Evolutionary conservation across 2,329 filamentous ascomycete genomes (phyloP), one percentile per base, ranked within the genome.

Genomic region (Hymenoscyphus salicellus): DNA sequence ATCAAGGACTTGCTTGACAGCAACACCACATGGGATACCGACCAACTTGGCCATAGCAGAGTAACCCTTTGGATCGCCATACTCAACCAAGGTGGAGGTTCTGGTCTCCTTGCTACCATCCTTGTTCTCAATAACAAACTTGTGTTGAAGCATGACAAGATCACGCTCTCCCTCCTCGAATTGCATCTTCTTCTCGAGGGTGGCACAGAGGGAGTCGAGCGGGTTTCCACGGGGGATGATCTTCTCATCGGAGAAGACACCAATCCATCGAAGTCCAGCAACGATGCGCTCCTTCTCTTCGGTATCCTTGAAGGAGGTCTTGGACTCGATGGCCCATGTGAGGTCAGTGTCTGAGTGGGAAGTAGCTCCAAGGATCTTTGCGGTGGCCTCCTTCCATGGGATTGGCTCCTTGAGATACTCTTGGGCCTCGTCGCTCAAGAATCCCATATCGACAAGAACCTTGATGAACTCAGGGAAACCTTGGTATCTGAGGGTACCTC

Each of bases 101-200:
- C 89, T 83, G 55, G 88, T 92, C 81, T 96, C 87, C 77, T 84
- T 86, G 75, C 80, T 85, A 73, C 92, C 92, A 76, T 95, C 90
- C 79, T 89, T 88, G 79, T 89, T 82, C 83, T 95, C 90, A 71
- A 96, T 91, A 76, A 88, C 88, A 77, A 96, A 96, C 80, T 87
- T 89, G 82, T 92, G 89, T 81, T 92, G 90, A 36, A 92, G 84
- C 80, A 90, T 86, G 69, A 95, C 90, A 70, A 96, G 82, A 78
- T 96, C 62, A 65, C 93, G 89, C 86, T 97, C 92, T 66, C 85
- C 89, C 72, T 89, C 82, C 74, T 86, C 89, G 78, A 89, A 97
- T 78, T 91, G 86, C 91, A 96, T 96, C 87, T 96, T 96, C 83
- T 91, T 81, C 83, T 96, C 92, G 33, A 97, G 85, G 2, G 88